These are phyloP conservation scores for Aurifilum marmelostoma DNA, from an alignment of 2,329 filamentous ascomycete species.

Conservation along the genomic window DNA sequence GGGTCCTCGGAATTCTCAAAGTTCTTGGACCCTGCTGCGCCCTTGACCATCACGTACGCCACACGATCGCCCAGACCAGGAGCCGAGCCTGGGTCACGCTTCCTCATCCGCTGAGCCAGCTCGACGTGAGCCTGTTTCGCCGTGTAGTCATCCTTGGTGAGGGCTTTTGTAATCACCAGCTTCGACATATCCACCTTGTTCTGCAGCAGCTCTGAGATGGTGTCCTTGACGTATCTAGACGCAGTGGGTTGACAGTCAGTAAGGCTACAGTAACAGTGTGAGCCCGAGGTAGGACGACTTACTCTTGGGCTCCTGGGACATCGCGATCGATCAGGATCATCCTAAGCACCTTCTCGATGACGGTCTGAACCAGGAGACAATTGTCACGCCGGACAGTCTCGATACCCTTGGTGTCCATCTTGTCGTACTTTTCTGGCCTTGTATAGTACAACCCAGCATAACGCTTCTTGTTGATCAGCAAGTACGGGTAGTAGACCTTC, in stretches of 20 bases:
- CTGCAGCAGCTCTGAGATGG: conserved; percentile 90
- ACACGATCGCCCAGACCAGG: conserved; percentile 93
- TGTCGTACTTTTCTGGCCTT: conserved; percentile 90
- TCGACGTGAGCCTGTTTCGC: conserved; percentile 96
- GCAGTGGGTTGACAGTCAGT: conserved; percentile 34
- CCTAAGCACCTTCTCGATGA: conserved; percentile 93
- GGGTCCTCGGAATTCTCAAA: conserved; percentile 98
- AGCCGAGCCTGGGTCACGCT: conserved; percentile 92
- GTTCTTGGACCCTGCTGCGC: conserved; percentile 85
- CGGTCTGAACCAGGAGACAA: conserved; percentile 90
- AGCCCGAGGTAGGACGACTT: conserved; percentile 46
- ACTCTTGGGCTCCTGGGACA: conserved; percentile 89
- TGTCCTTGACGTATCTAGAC: conserved; percentile 88
- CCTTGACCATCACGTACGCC: conserved; percentile 97
- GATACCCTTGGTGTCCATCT: conserved; percentile 99
- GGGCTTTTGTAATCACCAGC: conserved; percentile 96
- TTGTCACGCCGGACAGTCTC: conserved; percentile 98
- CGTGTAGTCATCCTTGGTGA: conserved; percentile 87
- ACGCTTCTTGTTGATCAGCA: conserved; percentile 99
- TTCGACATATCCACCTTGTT: conserved; percentile 99
- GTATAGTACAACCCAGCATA: conserved; percentile 99
- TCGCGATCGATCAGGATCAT: conserved; percentile 97
- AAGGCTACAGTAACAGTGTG: neutral
- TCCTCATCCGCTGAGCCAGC: conserved; percentile 93
- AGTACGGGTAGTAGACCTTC: conserved; percentile 97